phyloP scores from a whole-genome alignment of 441 rosid genomes.

The Gossypium davidsonii region DNA sequence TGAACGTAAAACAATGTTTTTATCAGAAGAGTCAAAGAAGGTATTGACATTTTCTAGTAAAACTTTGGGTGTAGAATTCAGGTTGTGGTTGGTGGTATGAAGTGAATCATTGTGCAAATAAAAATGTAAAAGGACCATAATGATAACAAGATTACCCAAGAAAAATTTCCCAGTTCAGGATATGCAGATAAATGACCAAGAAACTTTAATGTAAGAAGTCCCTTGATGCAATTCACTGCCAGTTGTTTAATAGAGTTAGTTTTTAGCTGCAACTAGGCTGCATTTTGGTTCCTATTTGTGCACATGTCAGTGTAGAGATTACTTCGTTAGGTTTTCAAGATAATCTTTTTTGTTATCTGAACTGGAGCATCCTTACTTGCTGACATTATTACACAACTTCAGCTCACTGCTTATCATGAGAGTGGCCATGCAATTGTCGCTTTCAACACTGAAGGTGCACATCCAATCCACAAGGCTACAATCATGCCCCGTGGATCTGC shows the following conservation, averaged over 20 bases:
- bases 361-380: constrained; percentile 12
- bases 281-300: not conserved
- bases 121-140: constrained; percentile 1
- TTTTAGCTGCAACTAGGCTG: not conserved
- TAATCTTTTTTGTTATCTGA: not conserved
- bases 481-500: constrained; percentile 99
- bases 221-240: not conserved
- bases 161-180: no score
- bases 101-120: not conserved
- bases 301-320: not conserved
- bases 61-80: not conserved
- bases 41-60: constrained; percentile 26
- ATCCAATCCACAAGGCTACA: constrained; percentile 97
- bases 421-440: constrained; percentile 99
- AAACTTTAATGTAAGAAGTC: no score
- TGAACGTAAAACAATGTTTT: constrained; percentile 88
- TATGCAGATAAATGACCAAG: no score
- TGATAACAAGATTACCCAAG: not conserved
- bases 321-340: not conserved
- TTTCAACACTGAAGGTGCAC: constrained; percentile 81
- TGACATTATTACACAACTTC: constrained; percentile 19
- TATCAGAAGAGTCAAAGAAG: constrained; percentile 95
- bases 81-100: not conserved
- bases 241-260: not conserved
- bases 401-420: constrained; percentile 99